Conservation (phyloP, 1,284 basidiomycete genomes). For the Leccinum griseonigrum region DNA sequence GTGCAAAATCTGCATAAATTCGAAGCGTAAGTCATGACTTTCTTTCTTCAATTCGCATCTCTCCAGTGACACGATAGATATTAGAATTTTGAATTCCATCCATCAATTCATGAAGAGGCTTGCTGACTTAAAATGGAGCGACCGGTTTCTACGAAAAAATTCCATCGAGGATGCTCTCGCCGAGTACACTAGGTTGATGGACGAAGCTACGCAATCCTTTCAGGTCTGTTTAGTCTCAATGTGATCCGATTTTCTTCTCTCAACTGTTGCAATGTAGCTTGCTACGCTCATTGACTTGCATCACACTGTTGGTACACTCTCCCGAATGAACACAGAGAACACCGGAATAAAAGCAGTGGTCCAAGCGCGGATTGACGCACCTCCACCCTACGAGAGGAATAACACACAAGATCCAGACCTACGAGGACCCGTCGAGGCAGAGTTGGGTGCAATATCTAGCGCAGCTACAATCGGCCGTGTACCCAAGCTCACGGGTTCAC, state of each 20-base stretch:
- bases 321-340: conserved; percentile 2
- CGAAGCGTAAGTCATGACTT: conserved; percentile 35
- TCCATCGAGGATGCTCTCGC: conserved; percentile 39
- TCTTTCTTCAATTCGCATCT: background rate
- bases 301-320: conserved; percentile 34
- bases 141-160: conserved; percentile 40
- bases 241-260: background rate
- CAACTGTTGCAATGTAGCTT: conserved; percentile 31
- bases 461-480: conserved; percentile 1
- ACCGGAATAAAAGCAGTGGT: background rate
- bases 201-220: conserved; percentile 47
- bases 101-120: conserved; percentile 40
- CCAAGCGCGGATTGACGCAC: conserved; percentile 6
- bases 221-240: conserved; percentile 35
- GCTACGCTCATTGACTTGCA: conserved; percentile 52
- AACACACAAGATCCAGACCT: background rate
- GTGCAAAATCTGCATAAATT: conserved; percentile 44
- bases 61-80: background rate
- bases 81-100: conserved; percentile 39
- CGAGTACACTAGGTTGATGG: conserved; percentile 36
- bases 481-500: background rate
- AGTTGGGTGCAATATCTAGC: background rate
- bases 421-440: background rate
- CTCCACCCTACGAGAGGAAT: conserved; percentile 23
- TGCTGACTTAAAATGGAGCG: conserved; percentile 41